Percentiles rank a stretch among this genome's conserved stretches.
Conservation (phyloP, 2,329 filamentous ascomycete genomes). For the Cadophora sp. region DNA sequence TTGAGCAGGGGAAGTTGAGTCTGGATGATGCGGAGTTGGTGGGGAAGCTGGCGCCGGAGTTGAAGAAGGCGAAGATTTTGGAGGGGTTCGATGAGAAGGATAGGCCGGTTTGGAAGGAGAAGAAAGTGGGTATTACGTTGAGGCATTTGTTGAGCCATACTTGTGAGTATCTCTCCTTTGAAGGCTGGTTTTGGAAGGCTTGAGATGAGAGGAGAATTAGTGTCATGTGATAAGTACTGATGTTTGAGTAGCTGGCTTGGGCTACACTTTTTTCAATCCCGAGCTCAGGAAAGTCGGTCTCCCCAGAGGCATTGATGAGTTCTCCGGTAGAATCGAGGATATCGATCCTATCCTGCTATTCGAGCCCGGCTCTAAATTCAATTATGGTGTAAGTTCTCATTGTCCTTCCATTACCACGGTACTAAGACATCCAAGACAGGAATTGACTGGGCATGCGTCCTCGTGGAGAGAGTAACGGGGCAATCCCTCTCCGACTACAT, state of each 20-base stretch:
- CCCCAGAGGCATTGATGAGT: slow-evolving; percentile 47
- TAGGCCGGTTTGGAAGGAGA: slow-evolving; percentile 45
- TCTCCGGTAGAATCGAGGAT: slow-evolving; percentile 34
- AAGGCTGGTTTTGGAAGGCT: background rate
- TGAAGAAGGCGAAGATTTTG: slow-evolving; percentile 55
- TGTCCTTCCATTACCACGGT: background rate
- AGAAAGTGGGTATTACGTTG: slow-evolving; percentile 58
- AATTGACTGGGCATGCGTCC: slow-evolving; percentile 62
- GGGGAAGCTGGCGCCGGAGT: slow-evolving; percentile 56
- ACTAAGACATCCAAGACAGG: slow-evolving; percentile 46
- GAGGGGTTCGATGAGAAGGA: slow-evolving; percentile 48
- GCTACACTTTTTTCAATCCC: slow-evolving; percentile 61
- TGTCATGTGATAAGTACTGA: slow-evolving; percentile 13
- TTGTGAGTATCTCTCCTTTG: slow-evolving; percentile 25
- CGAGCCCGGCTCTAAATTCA: slow-evolving; percentile 67
- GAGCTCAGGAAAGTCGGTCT: slow-evolving; percentile 55
- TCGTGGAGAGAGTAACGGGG: slow-evolving; percentile 54
- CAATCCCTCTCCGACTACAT: slow-evolving; percentile 56
- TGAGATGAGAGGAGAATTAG: background rate
- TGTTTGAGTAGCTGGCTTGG: slow-evolving; percentile 55
- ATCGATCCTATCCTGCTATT: slow-evolving; percentile 55
- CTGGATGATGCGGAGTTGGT: slow-evolving; percentile 63
- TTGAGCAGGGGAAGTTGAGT: slow-evolving; percentile 55
- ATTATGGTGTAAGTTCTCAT: slow-evolving; percentile 58
- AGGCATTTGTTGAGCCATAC: slow-evolving; percentile 63